Evolutionary conservation across 331 rosid genomes (phyloP), one percentile per base, ranked within the genome.

Genomic region (Malus hybrid): DNA sequence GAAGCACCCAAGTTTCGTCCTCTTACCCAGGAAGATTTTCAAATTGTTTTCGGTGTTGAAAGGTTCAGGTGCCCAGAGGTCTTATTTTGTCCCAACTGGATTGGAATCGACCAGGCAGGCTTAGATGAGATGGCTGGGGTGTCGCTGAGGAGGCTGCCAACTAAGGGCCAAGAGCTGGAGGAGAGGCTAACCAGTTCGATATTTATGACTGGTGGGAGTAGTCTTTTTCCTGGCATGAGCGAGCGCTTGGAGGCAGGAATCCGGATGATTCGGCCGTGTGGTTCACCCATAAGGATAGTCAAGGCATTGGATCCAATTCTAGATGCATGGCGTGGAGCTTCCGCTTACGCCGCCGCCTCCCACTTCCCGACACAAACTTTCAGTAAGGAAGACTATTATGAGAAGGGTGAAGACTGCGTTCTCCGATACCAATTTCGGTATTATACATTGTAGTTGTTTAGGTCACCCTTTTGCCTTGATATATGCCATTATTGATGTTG

Each of bases 281-380:
- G 99, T 24, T 80, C 96, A 1, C 92, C 90, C 60, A 86, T 94
- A 72, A 88, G 79, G 70, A 79, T 94, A 68, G 96, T 86, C 68
- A 87, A 88, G 74, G 97, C 97, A 29, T 58, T 86, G 82, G 97
- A 92, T 80, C 96, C 99, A 1, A 83, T 87, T 70, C 84, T 92
- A 81, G 99, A 94, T 36, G 97, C 99, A 34, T 94, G 99, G 99
- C 91, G 97, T 5, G 99, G 99, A 3, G 99, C 97, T 46, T 81
- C 99, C 46, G 86, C 83, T 14, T 94, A 84, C 65, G 99, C 99
- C 16, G 84, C 96, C 66, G 70, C 84, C 55, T 70, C 95, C 24
- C 77, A 74, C 48, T 94, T 94, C 78, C 82, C 80, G 12, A 77
- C 95, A 33, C 99, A 91, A 76, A 92, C 99, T 75, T 94, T 90